Conservation (phyloP, 305 asterid genomes). For the Fraxinus greggii region DNA sequence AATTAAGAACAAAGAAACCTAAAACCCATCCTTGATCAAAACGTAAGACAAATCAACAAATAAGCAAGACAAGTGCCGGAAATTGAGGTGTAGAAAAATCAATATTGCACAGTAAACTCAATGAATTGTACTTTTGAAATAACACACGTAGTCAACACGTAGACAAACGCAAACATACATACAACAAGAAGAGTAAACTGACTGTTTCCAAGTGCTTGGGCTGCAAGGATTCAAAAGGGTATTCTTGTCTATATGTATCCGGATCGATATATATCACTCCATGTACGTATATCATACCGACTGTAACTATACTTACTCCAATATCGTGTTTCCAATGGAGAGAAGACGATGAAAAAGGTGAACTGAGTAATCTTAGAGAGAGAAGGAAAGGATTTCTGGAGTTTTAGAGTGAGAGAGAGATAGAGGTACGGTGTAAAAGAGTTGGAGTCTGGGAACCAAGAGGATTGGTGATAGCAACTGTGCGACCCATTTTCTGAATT, state of each 20-base stretch:
- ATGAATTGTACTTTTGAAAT: slow-evolving; percentile 6
- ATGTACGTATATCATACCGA: neutral
- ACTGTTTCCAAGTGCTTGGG: slow-evolving; percentile 26
- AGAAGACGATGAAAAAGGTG: neutral
- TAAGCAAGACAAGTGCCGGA: slow-evolving; percentile 13
- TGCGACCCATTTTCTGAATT: neutral
- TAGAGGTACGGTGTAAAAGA: neutral
- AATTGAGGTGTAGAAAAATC: neutral
- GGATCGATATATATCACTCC: neutral
- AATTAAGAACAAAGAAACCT: neutral
- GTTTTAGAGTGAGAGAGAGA: neutral
- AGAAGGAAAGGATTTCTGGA: neutral
- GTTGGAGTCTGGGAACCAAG: neutral
- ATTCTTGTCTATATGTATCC: slow-evolving; percentile 20
- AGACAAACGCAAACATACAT: neutral
- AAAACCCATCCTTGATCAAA: slow-evolving; percentile 15
- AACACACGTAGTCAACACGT: slow-evolving; percentile 5
- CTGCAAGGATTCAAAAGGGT: slow-evolving; percentile 29
- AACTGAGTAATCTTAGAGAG: neutral
- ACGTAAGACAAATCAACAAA: slow-evolving; percentile 17
- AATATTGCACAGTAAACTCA: slow-evolving; percentile 1
- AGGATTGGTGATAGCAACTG: neutral
- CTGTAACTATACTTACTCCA: neutral
- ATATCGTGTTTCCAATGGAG: neutral
- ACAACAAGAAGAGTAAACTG: slow-evolving; percentile 19